A percentile compares a stretch with the other conserved stretches of the same genome.
These are phyloP conservation scores for Botrytis sinoallii DNA, from an alignment of 2,329 filamentous ascomycete species.

Conservation along the genomic window DNA sequence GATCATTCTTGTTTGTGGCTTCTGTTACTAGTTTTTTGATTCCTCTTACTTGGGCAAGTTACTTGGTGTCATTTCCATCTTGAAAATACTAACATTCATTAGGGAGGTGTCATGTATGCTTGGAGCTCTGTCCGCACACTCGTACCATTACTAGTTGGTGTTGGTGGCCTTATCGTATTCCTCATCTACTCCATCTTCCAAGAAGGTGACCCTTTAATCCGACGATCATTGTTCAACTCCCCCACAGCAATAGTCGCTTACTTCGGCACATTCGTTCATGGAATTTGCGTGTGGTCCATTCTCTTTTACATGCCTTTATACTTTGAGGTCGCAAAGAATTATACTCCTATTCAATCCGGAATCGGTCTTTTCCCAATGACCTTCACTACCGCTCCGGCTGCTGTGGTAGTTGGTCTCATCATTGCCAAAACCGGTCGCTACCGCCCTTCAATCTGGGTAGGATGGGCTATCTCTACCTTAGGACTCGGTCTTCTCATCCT, in stretches of 20 bases:
- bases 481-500: conserved; percentile 55
- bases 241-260: conserved; percentile 51
- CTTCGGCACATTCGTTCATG: conserved; percentile 51
- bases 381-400: conserved; percentile 57
- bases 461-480: conserved; percentile 57
- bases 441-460: conserved; percentile 47
- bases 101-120: conserved; percentile 57
- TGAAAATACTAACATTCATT: conserved; percentile 3
- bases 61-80: not conserved
- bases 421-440: conserved; percentile 57
- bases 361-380: conserved; percentile 56
- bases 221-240: conserved; percentile 42
- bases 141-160: conserved; percentile 56
- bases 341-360: conserved; percentile 49
- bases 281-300: conserved; percentile 50
- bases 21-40: conserved; percentile 57
- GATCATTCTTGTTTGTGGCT: conserved; percentile 57
- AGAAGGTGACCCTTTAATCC: conserved; percentile 37
- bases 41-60: conserved; percentile 54
- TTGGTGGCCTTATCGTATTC: conserved; percentile 49
- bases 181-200: conserved; percentile 47
- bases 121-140: conserved; percentile 61
- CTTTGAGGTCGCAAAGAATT: conserved; percentile 50
- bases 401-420: conserved; percentile 52
- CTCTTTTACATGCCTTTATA: conserved; percentile 54